Evolutionary conservation across 305 asterid genomes (phyloP), one percentile per base, ranked within the genome.

Genomic region (Fraxinus platypoda): DNA sequence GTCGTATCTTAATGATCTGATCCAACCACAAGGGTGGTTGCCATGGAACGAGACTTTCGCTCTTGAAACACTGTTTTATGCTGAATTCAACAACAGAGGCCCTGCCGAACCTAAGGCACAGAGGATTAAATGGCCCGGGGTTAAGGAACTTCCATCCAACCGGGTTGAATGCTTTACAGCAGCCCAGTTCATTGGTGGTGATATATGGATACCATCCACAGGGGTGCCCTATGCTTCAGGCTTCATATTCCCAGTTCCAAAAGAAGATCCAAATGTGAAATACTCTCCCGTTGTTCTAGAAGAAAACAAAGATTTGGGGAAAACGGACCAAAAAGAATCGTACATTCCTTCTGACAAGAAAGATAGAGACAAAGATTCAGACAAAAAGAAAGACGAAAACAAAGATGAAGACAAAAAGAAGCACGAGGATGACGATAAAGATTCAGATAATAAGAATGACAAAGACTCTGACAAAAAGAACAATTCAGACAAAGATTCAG

Each of bases 11-110:
- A 92, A 85, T 0, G 82, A 77, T 0, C 34, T 89, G 79, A 74
- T 91, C 23, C 49, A 80, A 12, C 93, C 90, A 0, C 82, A 80
- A 17, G 94, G 93, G 57, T 91, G 94, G 94, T 30, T 91, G 30
- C 78, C 85, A 0, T 91, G 94, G 94, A 66, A 64, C 1, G 72
- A 38, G 0, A 68, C 78, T 11, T 74, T 19, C 9, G 84, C 83
- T 17, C 83, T 86, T 6, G 82, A 85, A 49, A 91, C 89, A 0
- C 83, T 88, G 38, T 89, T 79, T 74, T 91, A 89, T 3, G 92
- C 88, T 0, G 94, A 91, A 86, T 85, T 83, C 26, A 62, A 83
- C 9, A 91, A 91, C 43, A 66, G 54, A 11, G 94, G 94, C 1
- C 88, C 87, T 3, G 91, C 90, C 8, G 71, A 92, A 0, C 72